These are phyloP conservation scores for Leccinellum rugosiceps DNA, from an alignment of 768 basidiomycete species.

Conservation along the genomic window DNA sequence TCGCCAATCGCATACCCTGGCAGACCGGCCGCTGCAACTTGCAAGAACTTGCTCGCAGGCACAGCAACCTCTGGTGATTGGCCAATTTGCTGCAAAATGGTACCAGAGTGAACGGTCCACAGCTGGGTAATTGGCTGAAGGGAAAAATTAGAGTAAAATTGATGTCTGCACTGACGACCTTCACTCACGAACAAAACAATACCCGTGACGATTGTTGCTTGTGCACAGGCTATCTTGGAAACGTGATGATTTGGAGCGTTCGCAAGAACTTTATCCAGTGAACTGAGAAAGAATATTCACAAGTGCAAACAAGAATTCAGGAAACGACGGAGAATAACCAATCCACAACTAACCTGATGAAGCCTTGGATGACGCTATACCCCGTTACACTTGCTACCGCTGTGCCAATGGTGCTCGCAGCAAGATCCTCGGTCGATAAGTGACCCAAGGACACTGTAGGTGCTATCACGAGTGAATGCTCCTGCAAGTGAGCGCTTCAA, in stretches of 20 bases:
- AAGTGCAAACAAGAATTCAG: not conserved
- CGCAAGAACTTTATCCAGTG: slow-evolving; percentile 19
- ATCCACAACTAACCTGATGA: slow-evolving; percentile 35
- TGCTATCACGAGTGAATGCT: slow-evolving; percentile 25
- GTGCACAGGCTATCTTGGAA: slow-evolving; percentile 18
- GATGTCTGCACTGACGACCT: not conserved
- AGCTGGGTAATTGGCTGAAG: slow-evolving; percentile 23
- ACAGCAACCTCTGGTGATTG: slow-evolving; percentile 39
- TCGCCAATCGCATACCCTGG: slow-evolving; percentile 45
- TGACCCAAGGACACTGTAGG: slow-evolving; percentile 46
- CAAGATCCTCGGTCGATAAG: slow-evolving; percentile 50
- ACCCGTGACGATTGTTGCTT: slow-evolving; percentile 22
- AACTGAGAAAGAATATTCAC: slow-evolving; percentile 17
- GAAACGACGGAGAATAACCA: not conserved
- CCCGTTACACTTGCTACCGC: slow-evolving; percentile 42
- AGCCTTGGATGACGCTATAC: slow-evolving; percentile 40
- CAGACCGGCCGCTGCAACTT: slow-evolving; percentile 38
- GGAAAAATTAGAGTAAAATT: not conserved
- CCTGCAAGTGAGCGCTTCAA: slow-evolving; percentile 19
- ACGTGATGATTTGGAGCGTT: slow-evolving; percentile 8
- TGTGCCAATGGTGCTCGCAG: slow-evolving; percentile 44
- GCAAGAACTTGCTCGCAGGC: slow-evolving; percentile 39
- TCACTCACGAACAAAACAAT: slow-evolving; percentile 20
- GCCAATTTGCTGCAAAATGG: slow-evolving; percentile 35
- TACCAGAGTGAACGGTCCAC: slow-evolving; percentile 27